A percentile compares a stretch with the other conserved stretches of the same genome.
These are phyloP conservation scores for Termitomyces sp. DNA, from an alignment of 768 basidiomycete species.

Conservation along the genomic window DNA sequence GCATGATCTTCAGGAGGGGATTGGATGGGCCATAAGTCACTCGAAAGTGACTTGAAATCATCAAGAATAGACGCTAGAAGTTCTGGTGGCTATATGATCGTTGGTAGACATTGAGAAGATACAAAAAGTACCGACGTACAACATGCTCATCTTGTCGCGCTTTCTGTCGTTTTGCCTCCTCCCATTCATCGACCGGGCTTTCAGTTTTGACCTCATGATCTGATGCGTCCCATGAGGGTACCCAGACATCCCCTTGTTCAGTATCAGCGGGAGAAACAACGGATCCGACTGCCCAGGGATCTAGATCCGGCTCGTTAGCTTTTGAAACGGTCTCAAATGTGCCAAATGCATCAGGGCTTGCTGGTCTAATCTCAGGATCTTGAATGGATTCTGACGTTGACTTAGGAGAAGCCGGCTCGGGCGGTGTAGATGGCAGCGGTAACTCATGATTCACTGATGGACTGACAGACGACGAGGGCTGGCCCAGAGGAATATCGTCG, in stretches of 20 bases:
- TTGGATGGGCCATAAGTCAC: slow-evolving; percentile 47
- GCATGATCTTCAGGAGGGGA: slow-evolving; percentile 6
- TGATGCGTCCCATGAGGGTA: slow-evolving; percentile 35
- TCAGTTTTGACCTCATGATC: slow-evolving; percentile 16
- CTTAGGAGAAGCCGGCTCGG: neutral
- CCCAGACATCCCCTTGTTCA: slow-evolving; percentile 35
- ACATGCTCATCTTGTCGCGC: slow-evolving; percentile 59
- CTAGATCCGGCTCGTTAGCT: slow-evolving; percentile 24
- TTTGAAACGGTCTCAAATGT: slow-evolving; percentile 52
- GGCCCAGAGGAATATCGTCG: slow-evolving; percentile 36
- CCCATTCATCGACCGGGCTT: slow-evolving; percentile 59
- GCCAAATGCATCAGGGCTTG: slow-evolving; percentile 55
- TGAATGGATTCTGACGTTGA: neutral
- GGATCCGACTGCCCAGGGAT: slow-evolving; percentile 36
- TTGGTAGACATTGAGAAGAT: slow-evolving; percentile 18
- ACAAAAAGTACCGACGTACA: slow-evolving; percentile 41
- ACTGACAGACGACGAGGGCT: slow-evolving; percentile 15
- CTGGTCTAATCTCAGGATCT: slow-evolving; percentile 16
- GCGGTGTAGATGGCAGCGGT: slow-evolving; percentile 1
- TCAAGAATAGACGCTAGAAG: slow-evolving; percentile 53
- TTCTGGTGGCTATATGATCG: slow-evolving; percentile 57
- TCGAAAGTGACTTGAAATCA: slow-evolving; percentile 49
- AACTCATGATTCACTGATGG: slow-evolving; percentile 9
- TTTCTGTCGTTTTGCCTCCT: slow-evolving; percentile 54
- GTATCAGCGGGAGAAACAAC: slow-evolving; percentile 11